Conservation (phyloP, 148 eudicot genomes). For the Chenopodium quinoa region DNA sequence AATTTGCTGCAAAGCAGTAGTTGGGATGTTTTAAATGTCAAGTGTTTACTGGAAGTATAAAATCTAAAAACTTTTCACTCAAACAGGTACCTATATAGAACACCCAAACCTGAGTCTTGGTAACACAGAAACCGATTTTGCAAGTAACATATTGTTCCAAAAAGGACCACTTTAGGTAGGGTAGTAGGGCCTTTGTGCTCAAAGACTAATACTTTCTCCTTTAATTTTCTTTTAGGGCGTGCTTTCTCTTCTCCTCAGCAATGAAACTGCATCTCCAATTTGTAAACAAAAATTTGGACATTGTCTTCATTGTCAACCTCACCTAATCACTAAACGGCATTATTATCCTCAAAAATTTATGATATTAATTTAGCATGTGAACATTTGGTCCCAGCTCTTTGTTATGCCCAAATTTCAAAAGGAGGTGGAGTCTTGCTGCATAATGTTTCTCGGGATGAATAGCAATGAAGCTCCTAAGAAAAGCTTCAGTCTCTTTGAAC, state of each 20-base stretch:
- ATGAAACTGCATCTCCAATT: background rate
- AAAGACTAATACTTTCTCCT: background rate
- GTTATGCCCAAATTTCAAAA: background rate
- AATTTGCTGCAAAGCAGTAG: background rate
- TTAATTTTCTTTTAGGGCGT: background rate
- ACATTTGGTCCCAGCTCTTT: background rate
- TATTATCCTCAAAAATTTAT: too few species aligned
- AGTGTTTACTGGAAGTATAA: background rate
- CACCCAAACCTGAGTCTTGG: background rate
- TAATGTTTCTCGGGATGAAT: background rate
- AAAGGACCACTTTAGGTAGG: background rate
- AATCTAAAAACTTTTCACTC: background rate
- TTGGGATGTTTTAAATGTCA: background rate
- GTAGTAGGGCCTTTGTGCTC: background rate
- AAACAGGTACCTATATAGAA: background rate
- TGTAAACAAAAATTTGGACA: background rate
- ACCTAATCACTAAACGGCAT: too few species aligned
- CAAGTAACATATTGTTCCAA: background rate
- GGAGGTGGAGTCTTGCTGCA: background rate
- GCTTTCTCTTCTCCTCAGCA: background rate
- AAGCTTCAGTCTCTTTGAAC: background rate
- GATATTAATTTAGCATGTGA: too few species aligned
- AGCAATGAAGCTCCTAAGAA: background rate
- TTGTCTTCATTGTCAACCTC: background rate
- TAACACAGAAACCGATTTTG: background rate